These are phyloP conservation scores for Hypoxylon sp. DNA, from an alignment of 2,329 filamentous ascomycete genomes.

Conservation along the genomic window DNA sequence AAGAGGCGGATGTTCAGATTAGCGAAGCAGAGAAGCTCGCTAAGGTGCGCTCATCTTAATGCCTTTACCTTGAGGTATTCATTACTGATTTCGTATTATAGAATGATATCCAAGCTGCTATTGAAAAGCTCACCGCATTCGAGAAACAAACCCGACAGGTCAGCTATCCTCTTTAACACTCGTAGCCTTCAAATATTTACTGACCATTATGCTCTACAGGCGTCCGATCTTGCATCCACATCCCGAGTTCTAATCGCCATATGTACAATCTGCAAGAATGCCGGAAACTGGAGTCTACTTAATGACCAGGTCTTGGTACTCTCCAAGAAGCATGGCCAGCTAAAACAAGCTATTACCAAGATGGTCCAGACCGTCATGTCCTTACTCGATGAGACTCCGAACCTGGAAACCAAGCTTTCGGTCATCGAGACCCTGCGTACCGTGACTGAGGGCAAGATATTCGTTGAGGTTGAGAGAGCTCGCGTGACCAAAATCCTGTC, in stretches of 20 bases:
- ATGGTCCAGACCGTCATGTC: constrained; percentile 98
- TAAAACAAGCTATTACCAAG: constrained; percentile 98
- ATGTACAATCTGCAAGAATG: constrained; percentile 93
- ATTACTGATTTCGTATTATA: constrained; percentile 52
- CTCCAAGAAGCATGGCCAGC: constrained; percentile 99
- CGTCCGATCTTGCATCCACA: constrained; percentile 95
- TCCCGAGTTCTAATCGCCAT: constrained; percentile 89
- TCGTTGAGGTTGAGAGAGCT: constrained; percentile 97
- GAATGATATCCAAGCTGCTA: constrained; percentile 85
- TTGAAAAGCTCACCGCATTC: constrained; percentile 91
- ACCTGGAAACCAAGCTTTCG: constrained; percentile 87
- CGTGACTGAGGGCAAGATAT: constrained; percentile 99
- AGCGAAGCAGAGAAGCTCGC: constrained; percentile 92
- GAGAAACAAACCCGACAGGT: constrained; percentile 99
- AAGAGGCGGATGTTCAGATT: constrained; percentile 93
- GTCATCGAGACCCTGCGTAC: constrained; percentile 96
- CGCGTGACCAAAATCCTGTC: constrained; percentile 95
- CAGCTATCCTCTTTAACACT: constrained; percentile 40
- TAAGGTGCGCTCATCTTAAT: constrained; percentile 69
- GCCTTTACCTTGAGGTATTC: not conserved
- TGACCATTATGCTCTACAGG: constrained; percentile 66
- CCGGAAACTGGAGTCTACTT: constrained; percentile 92
- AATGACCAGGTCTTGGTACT: constrained; percentile 96
- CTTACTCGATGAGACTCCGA: constrained; percentile 89
- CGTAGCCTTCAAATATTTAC: constrained; percentile 13